A percentile compares a stretch with the other conserved stretches of the same genome.
Conservation (phyloP, 257 asterid genomes). For the Solanum neorickii region DNA sequence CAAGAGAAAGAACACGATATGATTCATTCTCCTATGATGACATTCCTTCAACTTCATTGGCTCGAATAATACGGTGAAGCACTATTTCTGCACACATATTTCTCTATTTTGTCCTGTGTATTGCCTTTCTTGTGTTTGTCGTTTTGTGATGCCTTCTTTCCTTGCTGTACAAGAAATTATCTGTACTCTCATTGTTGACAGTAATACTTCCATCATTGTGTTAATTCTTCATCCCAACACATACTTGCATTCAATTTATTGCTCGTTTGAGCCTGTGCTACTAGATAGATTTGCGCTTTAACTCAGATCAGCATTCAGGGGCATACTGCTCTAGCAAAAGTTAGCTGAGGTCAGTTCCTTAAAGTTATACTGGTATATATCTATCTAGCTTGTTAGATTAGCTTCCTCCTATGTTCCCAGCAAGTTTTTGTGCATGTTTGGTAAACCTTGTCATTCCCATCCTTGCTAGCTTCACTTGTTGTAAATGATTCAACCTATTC, state of each 20-base stretch:
- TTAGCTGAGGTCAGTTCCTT: neutral
- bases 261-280: neutral
- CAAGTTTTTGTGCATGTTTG: neutral
- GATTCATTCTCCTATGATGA: slow-evolving; percentile 67
- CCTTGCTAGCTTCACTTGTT: neutral
- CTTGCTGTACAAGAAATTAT: neutral
- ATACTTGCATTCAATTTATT: neutral
- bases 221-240: neutral
- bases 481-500: neutral
- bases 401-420: neutral
- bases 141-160: neutral
- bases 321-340: neutral
- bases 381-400: neutral
- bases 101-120: neutral
- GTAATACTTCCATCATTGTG: neutral
- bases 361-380: neutral
- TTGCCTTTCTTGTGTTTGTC: neutral
- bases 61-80: slow-evolving; percentile 59
- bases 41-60: slow-evolving; percentile 57
- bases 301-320: neutral
- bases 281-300: neutral
- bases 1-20: slow-evolving; percentile 67
- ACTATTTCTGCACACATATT: neutral
- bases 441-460: neutral
- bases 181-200: neutral